A percentile compares a stretch with the other conserved stretches of the same genome.
These are phyloP conservation scores for Eucalyptus cloeziana DNA, from an alignment of 345 rosid genomes.

Conservation along the genomic window DNA sequence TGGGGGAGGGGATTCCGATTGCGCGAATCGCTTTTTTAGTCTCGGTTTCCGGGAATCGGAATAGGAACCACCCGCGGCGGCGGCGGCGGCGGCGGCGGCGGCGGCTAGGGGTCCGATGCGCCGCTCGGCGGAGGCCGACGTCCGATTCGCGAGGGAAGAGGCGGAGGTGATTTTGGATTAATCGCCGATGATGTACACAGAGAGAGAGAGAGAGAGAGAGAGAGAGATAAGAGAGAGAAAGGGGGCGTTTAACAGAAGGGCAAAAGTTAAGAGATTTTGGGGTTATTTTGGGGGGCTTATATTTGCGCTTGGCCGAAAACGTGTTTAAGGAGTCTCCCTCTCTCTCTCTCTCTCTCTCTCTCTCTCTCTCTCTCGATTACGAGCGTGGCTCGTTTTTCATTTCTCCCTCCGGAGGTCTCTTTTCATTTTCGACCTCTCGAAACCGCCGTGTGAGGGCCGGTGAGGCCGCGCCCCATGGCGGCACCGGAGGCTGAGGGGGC, in stretches of 20 bases:
- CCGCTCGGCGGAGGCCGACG: constrained; percentile 6
- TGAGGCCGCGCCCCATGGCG: not conserved
- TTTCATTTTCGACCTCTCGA: not conserved
- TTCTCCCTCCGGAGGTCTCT: not conserved
- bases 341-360: not conserved
- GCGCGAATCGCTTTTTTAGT: not conserved
- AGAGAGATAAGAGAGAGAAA: not conserved
- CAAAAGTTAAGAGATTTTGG: not conserved
- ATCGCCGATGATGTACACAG: constrained; percentile 35
- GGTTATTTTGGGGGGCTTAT: not conserved
- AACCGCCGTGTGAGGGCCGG: not conserved
- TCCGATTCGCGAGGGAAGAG: constrained; percentile 21
- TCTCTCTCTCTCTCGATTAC: not conserved
- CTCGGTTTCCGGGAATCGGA: not conserved
- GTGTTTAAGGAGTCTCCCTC: not conserved
- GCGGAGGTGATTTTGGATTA: constrained; percentile 26
- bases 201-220: not conserved
- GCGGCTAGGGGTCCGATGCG: not conserved
- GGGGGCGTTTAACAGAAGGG: not conserved
- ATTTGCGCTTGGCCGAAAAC: not conserved
- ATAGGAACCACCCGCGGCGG: not conserved
- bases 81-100: not conserved
- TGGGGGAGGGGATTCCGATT: not conserved
- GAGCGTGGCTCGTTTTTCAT: not conserved
- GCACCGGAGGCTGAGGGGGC: not conserved